phyloP scores from a whole-genome alignment of 805 yeast genomes.

The Ogataea angusta region DNA sequence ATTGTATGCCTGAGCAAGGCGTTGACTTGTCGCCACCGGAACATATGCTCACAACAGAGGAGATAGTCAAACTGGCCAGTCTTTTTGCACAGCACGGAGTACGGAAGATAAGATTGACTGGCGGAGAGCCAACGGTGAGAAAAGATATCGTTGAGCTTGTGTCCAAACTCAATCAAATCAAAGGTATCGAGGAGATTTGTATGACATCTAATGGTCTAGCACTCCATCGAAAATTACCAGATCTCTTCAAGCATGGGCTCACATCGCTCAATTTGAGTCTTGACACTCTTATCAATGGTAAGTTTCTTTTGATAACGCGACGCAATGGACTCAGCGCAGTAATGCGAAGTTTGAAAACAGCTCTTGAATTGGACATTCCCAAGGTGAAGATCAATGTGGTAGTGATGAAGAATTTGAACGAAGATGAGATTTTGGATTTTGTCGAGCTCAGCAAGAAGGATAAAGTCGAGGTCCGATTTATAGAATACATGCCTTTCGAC shows the following conservation, averaged over 20 bases:
- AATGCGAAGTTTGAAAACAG: slow-evolving; percentile 40
- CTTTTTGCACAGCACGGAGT: slow-evolving; percentile 49
- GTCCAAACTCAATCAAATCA: slow-evolving; percentile 33
- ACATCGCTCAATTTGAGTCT: slow-evolving; percentile 46
- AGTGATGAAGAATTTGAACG: slow-evolving; percentile 47
- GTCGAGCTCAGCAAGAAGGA: slow-evolving; percentile 38
- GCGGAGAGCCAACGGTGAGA: slow-evolving; percentile 56
- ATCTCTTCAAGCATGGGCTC: slow-evolving; percentile 40
- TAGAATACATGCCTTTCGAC: slow-evolving; percentile 58
- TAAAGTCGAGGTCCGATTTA: slow-evolving; percentile 48
- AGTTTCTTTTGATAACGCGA: slow-evolving; percentile 46
- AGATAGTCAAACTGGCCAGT: slow-evolving; percentile 41
- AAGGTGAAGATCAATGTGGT: slow-evolving; percentile 49
- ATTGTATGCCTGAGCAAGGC: slow-evolving; percentile 60
- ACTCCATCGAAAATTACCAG: slow-evolving; percentile 44
- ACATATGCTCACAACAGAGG: slow-evolving; percentile 40
- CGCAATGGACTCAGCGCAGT: slow-evolving; percentile 48
- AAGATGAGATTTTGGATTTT: slow-evolving; percentile 49
- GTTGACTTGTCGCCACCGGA: slow-evolving; percentile 44
- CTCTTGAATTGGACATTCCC: slow-evolving; percentile 42
- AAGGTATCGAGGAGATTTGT: slow-evolving; percentile 47
- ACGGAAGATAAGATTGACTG: slow-evolving; percentile 49
- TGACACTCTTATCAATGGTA: slow-evolving; percentile 51
- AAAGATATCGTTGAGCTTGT: slow-evolving; percentile 47
- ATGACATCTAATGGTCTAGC: slow-evolving; percentile 53